These are phyloP conservation scores for Aureobasidium uvarum DNA, from an alignment of 2,329 filamentous ascomycete species.

Conservation along the genomic window DNA sequence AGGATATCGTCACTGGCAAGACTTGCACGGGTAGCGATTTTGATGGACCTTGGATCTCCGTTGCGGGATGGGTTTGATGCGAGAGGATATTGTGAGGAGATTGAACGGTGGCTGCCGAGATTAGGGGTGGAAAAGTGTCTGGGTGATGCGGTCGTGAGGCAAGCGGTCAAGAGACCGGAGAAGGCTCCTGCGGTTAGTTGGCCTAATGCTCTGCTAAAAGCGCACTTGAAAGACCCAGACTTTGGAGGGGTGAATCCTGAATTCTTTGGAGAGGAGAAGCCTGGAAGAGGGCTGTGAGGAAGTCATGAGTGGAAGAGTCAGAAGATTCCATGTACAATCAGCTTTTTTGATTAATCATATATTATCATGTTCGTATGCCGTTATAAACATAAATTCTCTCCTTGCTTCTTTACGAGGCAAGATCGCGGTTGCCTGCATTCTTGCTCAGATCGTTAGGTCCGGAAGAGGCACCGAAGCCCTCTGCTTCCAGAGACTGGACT, in stretches of 20 bases:
- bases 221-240: conserved; percentile 30
- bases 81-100: conserved; percentile 27
- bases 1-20: conserved; percentile 43
- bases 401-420: background rate
- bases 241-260: conserved; percentile 34
- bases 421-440: conserved; percentile 7
- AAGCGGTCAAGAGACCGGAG: conserved; percentile 39
- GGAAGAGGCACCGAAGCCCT: conserved; percentile 10
- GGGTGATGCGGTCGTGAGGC: conserved; percentile 45
- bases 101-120: conserved; percentile 39
- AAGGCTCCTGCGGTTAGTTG: conserved; percentile 42
- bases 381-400: background rate
- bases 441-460: conserved; percentile 13
- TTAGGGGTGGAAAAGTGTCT: conserved; percentile 46
- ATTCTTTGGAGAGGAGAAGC: conserved; percentile 28
- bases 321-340: background rate
- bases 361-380: background rate
- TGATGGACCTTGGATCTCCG: conserved; percentile 42
- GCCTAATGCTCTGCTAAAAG: conserved; percentile 32
- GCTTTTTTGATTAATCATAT: conserved; percentile 5
- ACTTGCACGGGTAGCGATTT: conserved; percentile 42
- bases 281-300: background rate
- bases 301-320: background rate
- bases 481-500: background rate
- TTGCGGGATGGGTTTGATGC: conserved; percentile 29